Percentiles rank a stretch among this genome's conserved stretches.
These are phyloP conservation scores for Dryas octopetala DNA, from an alignment of 306 rosid species.

Conservation along the genomic window DNA sequence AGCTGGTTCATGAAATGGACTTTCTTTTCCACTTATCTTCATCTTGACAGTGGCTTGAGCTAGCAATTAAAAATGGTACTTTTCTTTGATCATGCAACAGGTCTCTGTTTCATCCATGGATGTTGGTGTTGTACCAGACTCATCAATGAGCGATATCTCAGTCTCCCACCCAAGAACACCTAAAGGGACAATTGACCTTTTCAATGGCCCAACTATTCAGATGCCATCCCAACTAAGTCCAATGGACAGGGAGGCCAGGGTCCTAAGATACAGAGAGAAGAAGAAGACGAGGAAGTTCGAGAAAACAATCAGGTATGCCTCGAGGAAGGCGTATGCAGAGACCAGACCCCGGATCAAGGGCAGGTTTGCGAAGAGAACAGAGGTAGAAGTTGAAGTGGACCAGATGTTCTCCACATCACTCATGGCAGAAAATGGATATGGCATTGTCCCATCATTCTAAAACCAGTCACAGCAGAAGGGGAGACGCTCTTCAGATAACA, in stretches of 20 bases:
- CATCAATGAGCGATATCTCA: constrained; percentile 61
- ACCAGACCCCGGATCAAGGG: constrained; percentile 94
- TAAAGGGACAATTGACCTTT: constrained; percentile 82
- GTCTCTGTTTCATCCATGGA: constrained; percentile 83
- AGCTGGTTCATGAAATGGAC: not conserved
- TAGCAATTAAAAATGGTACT: constrained; percentile 2
- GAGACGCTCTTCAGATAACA: constrained; percentile 15
- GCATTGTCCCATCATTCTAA: constrained; percentile 83
- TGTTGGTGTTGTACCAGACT: constrained; percentile 83
- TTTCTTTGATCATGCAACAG: constrained; percentile 34
- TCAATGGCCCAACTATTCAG: constrained; percentile 58
- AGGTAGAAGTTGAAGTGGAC: constrained; percentile 68
- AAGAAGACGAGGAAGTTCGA: constrained; percentile 89
- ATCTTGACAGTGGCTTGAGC: constrained; percentile 2
- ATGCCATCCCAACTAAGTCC: constrained; percentile 65
- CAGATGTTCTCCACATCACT: constrained; percentile 70
- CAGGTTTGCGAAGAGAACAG: constrained; percentile 77
- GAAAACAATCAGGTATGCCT: constrained; percentile 92
- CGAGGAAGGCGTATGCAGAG: constrained; percentile 96
- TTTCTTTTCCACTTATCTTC: not conserved
- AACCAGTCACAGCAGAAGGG: constrained; percentile 13
- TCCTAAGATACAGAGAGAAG: constrained; percentile 82
- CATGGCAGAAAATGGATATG: constrained; percentile 66
- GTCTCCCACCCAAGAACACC: constrained; percentile 60
- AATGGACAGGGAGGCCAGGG: constrained; percentile 89